Evolutionary conservation across 2,329 filamentous ascomycete genomes (phyloP), one percentile per base, ranked within the genome.

Genomic region (Colletotrichum cereale): DNA sequence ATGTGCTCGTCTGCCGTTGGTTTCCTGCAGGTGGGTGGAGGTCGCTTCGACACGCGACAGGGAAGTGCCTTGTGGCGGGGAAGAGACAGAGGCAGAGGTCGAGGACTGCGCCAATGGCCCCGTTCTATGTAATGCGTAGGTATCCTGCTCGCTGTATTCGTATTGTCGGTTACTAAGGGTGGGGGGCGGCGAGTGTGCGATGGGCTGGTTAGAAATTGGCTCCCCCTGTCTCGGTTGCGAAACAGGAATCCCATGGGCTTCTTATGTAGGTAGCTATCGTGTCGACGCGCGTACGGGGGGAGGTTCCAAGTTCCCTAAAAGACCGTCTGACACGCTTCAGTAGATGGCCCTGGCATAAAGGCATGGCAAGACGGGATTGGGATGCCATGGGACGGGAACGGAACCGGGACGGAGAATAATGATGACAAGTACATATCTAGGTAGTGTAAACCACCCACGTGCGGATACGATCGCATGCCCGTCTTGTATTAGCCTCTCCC

Each of bases 361-460:
- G 1, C 12, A 10, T 16, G 26, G 14, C 24, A 29, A 29, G 48
- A n/a, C 48, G 48, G 26, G 14, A 10, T 52, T 24, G 16, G 10
- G 11, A 24, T 24, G 10, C 48, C n/a, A 34, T 21, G 55, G 40
- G 42, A 36, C 53, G 52, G 50, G 53, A 24, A 38, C 36, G 55
- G 57, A 47, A n/a, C 34, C 29, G 57, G 42, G 12, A 61, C 66
- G 62, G 67, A 42, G 18, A n/a, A 68, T 58, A 60, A 68, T 64
- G 44, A 56, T 47, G 40, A 70, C 16, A 56, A 61, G 38, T 40
- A 55, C 16, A 38, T 26, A 29, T n/a, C n/a, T n/a, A n/a, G n/a
- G n/a, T n/a, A n/a, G n/a, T n/a, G n/a, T n/a, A n/a, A n/a, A n/a
- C n/a, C n/a, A n/a, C n/a, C n/a, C n/a, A n/a, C n/a, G n/a, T n/a